These are phyloP conservation scores for Asterophora parasitica DNA, from an alignment of 768 basidiomycete species.

Conservation along the genomic window DNA sequence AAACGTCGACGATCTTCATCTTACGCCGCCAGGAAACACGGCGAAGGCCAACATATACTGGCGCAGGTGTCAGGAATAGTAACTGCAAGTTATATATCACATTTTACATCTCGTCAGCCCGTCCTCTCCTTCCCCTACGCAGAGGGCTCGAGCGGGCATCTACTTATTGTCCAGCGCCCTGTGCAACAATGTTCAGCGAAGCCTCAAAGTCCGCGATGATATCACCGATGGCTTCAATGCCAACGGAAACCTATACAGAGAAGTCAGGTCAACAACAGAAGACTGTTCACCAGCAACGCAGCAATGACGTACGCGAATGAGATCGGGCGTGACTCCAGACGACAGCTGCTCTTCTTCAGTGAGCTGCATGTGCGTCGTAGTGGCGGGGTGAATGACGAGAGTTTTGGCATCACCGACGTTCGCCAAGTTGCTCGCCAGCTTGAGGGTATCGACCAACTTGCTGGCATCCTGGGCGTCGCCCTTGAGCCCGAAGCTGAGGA, in stretches of 20 bases:
- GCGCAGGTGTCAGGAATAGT: too few species aligned
- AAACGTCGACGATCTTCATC: too few species aligned
- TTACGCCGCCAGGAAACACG: too few species aligned
- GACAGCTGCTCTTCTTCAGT: constrained; percentile 52
- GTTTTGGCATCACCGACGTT: constrained; percentile 81
- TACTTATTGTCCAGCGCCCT: not conserved
- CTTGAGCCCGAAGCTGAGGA: constrained; percentile 75
- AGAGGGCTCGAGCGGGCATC: too few species aligned
- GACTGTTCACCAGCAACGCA: not conserved
- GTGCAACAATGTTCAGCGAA: constrained; percentile 15
- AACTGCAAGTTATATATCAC: too few species aligned
- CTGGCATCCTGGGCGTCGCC: constrained; percentile 50
- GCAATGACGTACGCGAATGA: constrained; percentile 60
- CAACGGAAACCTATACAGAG: constrained; percentile 26
- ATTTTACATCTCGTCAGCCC: too few species aligned
- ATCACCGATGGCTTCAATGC: constrained; percentile 38
- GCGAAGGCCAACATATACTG: too few species aligned
- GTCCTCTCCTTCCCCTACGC: too few species aligned
- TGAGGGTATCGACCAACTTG: constrained; percentile 64
- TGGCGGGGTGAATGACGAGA: constrained; percentile 73
- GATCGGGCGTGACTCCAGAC: constrained; percentile 71
- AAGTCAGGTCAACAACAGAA: not conserved
- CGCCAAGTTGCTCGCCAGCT: constrained; percentile 67
- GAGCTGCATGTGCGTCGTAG: constrained; percentile 75
- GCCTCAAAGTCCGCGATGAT: constrained; percentile 39